phyloP scores from a whole-genome alignment of 2,329 filamentous ascomycete genomes.

The Fusarium succisae region DNA sequence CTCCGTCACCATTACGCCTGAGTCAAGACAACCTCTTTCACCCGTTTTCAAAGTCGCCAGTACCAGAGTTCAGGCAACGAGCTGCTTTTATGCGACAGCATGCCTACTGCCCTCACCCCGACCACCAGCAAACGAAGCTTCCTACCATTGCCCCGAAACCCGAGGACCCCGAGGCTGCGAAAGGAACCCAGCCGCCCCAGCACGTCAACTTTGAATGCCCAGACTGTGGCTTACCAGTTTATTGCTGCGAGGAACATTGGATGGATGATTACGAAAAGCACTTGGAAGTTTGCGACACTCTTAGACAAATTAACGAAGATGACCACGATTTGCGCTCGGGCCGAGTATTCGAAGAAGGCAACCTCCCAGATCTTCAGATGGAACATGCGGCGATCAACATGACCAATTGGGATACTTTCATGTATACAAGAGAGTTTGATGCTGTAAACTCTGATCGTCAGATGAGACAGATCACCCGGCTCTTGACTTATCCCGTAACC shows the following conservation, averaged over 20 bases:
- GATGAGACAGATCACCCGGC: slow-evolving; percentile 90
- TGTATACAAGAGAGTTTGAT: slow-evolving; percentile 91
- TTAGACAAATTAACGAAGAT: slow-evolving; percentile 96
- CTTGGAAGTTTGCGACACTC: slow-evolving; percentile 88
- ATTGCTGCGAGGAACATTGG: slow-evolving; percentile 95
- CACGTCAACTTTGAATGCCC: slow-evolving; percentile 96
- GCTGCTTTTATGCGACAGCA: slow-evolving; percentile 93
- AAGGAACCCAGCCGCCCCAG: slow-evolving; percentile 71
- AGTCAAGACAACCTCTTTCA: slow-evolving; percentile 89
- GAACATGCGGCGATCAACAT: slow-evolving; percentile 95
- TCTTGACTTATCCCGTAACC: slow-evolving; percentile 93
- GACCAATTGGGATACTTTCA: slow-evolving; percentile 97
- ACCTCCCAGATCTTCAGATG: slow-evolving; percentile 88
- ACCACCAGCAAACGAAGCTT: slow-evolving; percentile 79
- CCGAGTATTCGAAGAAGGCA: slow-evolving; percentile 91
- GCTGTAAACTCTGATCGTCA: slow-evolving; percentile 91
- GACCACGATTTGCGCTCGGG: slow-evolving; percentile 94
- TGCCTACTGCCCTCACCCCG: slow-evolving; percentile 91
- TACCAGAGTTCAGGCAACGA: slow-evolving; percentile 85
- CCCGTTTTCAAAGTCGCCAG: slow-evolving; percentile 87
- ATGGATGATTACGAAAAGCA: slow-evolving; percentile 95
- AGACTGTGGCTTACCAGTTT: slow-evolving; percentile 92
- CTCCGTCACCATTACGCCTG: slow-evolving; percentile 53
- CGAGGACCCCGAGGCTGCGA: slow-evolving; percentile 66
- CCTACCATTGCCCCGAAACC: slow-evolving; percentile 71